A percentile compares a stretch with the other conserved stretches of the same genome.
phyloP scores from a whole-genome alignment of 2,329 filamentous ascomycete genomes.

The Grosmannia clavigera region DNA sequence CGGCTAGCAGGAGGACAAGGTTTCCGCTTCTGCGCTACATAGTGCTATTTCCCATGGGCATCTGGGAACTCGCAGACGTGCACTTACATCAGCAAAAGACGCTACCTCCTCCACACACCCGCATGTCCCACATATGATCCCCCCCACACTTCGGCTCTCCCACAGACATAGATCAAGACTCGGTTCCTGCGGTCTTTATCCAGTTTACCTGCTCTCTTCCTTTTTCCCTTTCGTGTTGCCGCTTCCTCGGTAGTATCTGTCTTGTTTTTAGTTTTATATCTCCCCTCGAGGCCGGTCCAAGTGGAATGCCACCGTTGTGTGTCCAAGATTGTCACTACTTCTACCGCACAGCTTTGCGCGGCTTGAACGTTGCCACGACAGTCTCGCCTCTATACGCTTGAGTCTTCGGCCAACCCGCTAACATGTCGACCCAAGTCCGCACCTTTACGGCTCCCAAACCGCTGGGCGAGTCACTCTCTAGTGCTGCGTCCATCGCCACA shows the following conservation, averaged over 20 bases:
- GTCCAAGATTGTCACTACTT: conserved; percentile 87
- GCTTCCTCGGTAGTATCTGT: not conserved
- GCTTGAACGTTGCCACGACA: conserved; percentile 67
- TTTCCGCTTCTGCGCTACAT: not conserved
- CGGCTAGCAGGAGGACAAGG: not conserved
- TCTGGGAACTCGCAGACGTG: not conserved
- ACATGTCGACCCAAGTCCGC: conserved; percentile 55
- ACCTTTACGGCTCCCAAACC: conserved; percentile 59
- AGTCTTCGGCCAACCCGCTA: conserved; percentile 21
- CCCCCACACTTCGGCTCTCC: not conserved
- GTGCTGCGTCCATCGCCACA: conserved; percentile 19
- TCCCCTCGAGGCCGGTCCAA: conserved; percentile 10
- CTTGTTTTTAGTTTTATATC: not conserved
- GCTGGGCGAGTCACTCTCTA: conserved; percentile 55
- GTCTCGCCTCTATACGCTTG: conserved; percentile 67
- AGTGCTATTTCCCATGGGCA: not conserved
- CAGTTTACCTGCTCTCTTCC: not conserved
- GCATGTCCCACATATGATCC: not conserved
- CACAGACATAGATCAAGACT: not conserved
- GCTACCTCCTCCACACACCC: not conserved
- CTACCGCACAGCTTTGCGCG: conserved; percentile 78
- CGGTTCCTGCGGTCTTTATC: not conserved
- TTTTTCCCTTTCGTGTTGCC: not conserved
- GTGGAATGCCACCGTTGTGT: conserved; percentile 69
- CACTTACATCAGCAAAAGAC: not conserved